Conservation (phyloP, 352 stramenopile species). For the Globisporangium lucens region DNA sequence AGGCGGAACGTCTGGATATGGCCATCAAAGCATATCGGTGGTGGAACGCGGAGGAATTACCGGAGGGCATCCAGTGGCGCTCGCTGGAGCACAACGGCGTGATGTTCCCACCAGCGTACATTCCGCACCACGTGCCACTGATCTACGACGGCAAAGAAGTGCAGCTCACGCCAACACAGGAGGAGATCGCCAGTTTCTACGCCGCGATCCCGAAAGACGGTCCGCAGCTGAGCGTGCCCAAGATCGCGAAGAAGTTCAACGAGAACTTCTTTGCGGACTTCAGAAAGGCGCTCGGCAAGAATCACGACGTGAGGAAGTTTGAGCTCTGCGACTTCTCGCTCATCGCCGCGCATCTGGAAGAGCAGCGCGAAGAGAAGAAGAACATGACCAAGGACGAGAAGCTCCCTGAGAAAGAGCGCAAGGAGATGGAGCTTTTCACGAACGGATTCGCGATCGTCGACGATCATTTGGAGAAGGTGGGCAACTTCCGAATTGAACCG, state of each 20-base stretch:
- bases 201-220: conserved; percentile 95
- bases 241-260: conserved; percentile 97
- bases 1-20: conserved; percentile 93
- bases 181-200: conserved; percentile 96
- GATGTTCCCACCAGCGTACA: conserved; percentile 95
- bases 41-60: conserved; percentile 97
- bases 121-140: conserved; percentile 94
- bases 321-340: conserved; percentile 97
- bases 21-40: conserved; percentile 99
- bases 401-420: conserved; percentile 82
- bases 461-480: conserved; percentile 97
- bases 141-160: conserved; percentile 93
- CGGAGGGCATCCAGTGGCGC: conserved; percentile 96
- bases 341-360: conserved; percentile 92
- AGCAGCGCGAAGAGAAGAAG: conserved; percentile 93
- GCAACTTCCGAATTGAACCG: conserved; percentile 97
- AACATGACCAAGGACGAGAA: conserved; percentile 96
- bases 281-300: conserved; percentile 88
- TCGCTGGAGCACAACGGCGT: conserved; percentile 99
- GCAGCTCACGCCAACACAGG: conserved; percentile 92
- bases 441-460: conserved; percentile 98
- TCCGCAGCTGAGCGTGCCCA: conserved; percentile 96
- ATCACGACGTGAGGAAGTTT: conserved; percentile 94
- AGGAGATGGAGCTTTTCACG: conserved; percentile 90
- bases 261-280: conserved; percentile 99